Evolutionary conservation across 495 filamentous ascomycete species (phyloP), one percentile per base, ranked within the genome.

Genomic region (Penicillium ochrochloron): DNA sequence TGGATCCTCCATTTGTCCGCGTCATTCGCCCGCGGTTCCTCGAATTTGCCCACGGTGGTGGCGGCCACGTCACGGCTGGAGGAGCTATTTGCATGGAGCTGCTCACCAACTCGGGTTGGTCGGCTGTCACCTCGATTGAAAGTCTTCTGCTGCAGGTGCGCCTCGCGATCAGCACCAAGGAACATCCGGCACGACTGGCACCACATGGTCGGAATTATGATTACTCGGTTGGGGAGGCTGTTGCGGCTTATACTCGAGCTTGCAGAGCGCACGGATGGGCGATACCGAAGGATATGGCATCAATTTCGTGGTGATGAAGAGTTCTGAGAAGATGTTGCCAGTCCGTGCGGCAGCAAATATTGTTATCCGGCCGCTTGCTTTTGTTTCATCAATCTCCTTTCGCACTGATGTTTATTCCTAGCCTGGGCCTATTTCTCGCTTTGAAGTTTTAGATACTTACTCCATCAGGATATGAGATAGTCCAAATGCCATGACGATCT

Each of bases 41-140:
- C 39, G 77, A 84, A 12, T 92, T 93, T 72, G 69, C 74, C 48
- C 46, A 77, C 6, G 92, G 93, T 12, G 94, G 94, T 25, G 94
- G 94, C 21, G 94, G 94, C 2, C 93, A 97, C 73, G 89, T 97
- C 60, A 97, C 94, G 0, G 70, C 78, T n/a, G 94, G 94, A 3
- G 94, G 94, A 1, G 90, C 93, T 1, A 83, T 97, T 76, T 97
- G 94, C 75, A 93, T 97, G 91, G 90, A 97, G 75, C 81, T 97
- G 8, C 83, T 97, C 39, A 97, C 94, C 3, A 90, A 88, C 68
- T 81, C 86, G 11, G 94, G 94, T 14, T 97, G 94, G 94, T 86
- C 83, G 17, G 86, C 90, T 0, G 88, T 84, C 0, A 85, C 81
- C 57, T 86, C 83, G 29, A 85, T 97, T 62, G 94, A 97, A 77